phyloP scores from a whole-genome alignment of 2,329 filamentous ascomycete species.

The Cladosporium sp. region DNA sequence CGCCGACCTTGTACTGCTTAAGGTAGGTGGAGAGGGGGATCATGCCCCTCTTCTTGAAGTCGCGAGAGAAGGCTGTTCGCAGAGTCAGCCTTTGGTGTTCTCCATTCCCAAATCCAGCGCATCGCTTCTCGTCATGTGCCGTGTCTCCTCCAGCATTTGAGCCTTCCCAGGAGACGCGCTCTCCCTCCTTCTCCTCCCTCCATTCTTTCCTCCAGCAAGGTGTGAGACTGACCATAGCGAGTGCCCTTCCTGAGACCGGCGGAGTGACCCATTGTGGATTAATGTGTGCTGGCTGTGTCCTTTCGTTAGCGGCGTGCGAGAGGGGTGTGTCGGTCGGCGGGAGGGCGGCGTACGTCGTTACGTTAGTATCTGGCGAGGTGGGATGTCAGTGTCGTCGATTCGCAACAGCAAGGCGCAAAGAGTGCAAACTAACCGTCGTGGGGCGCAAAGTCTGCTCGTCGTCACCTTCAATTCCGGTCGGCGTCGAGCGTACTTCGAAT shows the following conservation, averaged over 20 bases:
- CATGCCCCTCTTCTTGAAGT: conserved; percentile 93
- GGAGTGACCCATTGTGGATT: conserved; percentile 51
- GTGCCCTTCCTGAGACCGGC: conserved; percentile 43
- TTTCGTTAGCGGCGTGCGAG: conserved; percentile 15
- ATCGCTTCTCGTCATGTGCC: conserved; percentile 48
- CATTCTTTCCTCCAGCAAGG: conserved; percentile 11
- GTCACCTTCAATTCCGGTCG: conserved; percentile 9
- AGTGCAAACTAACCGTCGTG: conserved; percentile 9
- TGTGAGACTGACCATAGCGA: conserved; percentile 36
- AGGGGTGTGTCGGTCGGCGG: background rate
- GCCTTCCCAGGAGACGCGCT: background rate
- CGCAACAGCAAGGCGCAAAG: conserved; percentile 4
- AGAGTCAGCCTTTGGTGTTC: conserved; percentile 16
- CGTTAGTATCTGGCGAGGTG: conserved; percentile 12
- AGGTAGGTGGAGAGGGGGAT: conserved; percentile 94
- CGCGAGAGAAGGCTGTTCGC: conserved; percentile 69
- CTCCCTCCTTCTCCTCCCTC: background rate
- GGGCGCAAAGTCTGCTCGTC: conserved; percentile 12
- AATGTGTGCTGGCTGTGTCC: conserved; percentile 24
- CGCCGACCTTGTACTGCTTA: conserved; percentile 93
- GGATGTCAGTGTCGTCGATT: conserved; percentile 7
- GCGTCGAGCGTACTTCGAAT: background rate
- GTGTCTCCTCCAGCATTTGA: background rate
- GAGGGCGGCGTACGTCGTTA: conserved; percentile 12
- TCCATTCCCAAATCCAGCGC: conserved; percentile 6